phyloP scores from a whole-genome alignment of 768 basidiomycete species.

The Phaeotremella fagi region DNA sequence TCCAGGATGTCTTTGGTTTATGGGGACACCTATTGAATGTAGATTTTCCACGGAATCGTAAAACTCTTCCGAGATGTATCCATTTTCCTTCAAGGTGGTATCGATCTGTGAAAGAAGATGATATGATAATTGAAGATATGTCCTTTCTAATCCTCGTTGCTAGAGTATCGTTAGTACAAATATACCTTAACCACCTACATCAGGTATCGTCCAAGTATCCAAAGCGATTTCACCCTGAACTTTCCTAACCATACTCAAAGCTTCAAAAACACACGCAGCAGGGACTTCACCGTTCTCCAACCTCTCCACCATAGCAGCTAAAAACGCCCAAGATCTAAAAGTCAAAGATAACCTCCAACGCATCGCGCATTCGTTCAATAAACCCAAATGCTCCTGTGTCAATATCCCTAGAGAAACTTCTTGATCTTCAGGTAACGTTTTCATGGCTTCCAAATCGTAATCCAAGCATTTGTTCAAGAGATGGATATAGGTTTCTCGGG shows the following conservation, averaged over 20 bases:
- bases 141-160: slow-evolving; percentile 10
- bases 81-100: slow-evolving; percentile 11
- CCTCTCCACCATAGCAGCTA: slow-evolving; percentile 78
- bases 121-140: slow-evolving; percentile 10
- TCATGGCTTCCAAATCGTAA: slow-evolving; percentile 81
- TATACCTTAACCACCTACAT: slow-evolving; percentile 59
- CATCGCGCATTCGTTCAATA: slow-evolving; percentile 80
- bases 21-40: neutral
- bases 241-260: slow-evolving; percentile 66
- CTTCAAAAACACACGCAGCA: slow-evolving; percentile 89
- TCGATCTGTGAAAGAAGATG: slow-evolving; percentile 21
- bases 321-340: slow-evolving; percentile 71
- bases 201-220: slow-evolving; percentile 71
- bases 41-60: slow-evolving; percentile 21
- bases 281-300: slow-evolving; percentile 88
- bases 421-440: slow-evolving; percentile 78
- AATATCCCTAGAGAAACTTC: slow-evolving; percentile 92
- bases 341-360: slow-evolving; percentile 83
- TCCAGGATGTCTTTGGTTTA: slow-evolving; percentile 1
- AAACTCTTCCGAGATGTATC: slow-evolving; percentile 24
- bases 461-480: slow-evolving; percentile 77
- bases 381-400: slow-evolving; percentile 67
- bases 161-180: neutral
- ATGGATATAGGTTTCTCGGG: slow-evolving; percentile 76
- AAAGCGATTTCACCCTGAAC: slow-evolving; percentile 65